Conservation (phyloP, 148 eudicot genomes). For the Rhododendron ovatum region DNA sequence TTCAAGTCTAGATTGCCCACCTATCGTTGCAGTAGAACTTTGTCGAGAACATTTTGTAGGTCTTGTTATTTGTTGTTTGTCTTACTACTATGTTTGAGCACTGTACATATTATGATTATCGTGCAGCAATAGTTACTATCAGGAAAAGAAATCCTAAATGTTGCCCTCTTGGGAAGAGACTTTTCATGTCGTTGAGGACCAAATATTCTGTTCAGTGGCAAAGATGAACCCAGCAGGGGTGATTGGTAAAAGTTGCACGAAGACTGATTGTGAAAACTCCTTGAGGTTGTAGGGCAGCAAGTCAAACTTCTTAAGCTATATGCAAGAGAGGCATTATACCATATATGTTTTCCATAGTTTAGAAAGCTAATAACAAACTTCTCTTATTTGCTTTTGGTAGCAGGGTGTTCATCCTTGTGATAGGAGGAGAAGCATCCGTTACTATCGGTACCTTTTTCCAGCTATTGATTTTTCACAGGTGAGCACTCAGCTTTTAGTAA, state of each 20-base stretch:
- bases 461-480: conserved; percentile 86
- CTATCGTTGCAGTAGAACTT: conserved; percentile 74
- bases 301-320: conserved; percentile 3
- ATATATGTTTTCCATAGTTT: not conserved
- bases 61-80: not conserved
- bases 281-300: not conserved
- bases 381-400: conserved; percentile 24
- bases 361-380: not conserved
- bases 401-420: conserved; percentile 99
- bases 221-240: not conserved
- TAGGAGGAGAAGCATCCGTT: conserved; percentile 67
- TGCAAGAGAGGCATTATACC: not conserved
- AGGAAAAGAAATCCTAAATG: not conserved
- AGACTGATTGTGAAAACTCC: not conserved
- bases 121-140: not conserved
- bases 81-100: not conserved
- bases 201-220: not conserved
- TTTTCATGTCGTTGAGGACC: not conserved
- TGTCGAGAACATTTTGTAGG: conserved; percentile 96
- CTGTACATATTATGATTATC: not conserved
- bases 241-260: not conserved
- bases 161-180: not conserved
- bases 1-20: conserved; percentile 84
- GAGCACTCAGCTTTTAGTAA: conserved; percentile 18
- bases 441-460: conserved; percentile 75